Conservation (phyloP, 176 grass and related monocot species). For the barley (Hordeum vulgare) region MorexV3_pseudomolecules_assembly NC_058519.1:579085737-579086236, state of each 20-base stretch:
- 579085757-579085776: not conserved
- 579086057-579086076: constrained; percentile 71
- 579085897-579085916: constrained; percentile 89
- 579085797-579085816: not conserved
- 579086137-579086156: constrained; percentile 66
- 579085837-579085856: constrained; percentile 77
- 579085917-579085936: constrained; percentile 93
- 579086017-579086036: too few relatives aligned
- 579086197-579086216: not conserved
- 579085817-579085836: constrained; percentile 9
- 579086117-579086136: constrained; percentile 71
- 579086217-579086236: constrained; percentile 20
- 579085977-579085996: too few relatives aligned
- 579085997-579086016: too few relatives aligned
- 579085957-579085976: too few relatives aligned
- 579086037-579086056: not conserved
- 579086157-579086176: constrained; percentile 66
- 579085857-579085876: constrained; percentile 56
- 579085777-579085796: not conserved
- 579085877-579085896: constrained; percentile 92
- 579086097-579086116: constrained; percentile 97
- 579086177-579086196: constrained; percentile 31
- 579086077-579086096: constrained; percentile 64
- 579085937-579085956: constrained; percentile 62
- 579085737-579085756: not conserved